A percentile compares a stretch with the other conserved stretches of the same genome.
These are phyloP conservation scores for Russula sp. DNA, from an alignment of 768 basidiomycete species.

Conservation along the genomic window DNA sequence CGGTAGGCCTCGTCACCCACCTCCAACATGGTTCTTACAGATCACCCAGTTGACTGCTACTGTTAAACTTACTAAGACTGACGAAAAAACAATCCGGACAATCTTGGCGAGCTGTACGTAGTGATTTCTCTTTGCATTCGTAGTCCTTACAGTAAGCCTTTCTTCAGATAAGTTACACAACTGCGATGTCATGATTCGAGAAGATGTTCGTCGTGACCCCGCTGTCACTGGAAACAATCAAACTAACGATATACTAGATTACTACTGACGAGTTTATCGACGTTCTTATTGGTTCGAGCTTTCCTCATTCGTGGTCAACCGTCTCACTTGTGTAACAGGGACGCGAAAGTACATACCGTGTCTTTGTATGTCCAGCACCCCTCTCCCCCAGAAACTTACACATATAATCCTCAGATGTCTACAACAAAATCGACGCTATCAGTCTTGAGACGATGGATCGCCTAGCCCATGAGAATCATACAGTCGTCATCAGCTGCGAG, in stretches of 20 bases:
- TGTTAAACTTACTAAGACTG: slow-evolving; percentile 88
- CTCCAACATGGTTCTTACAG: slow-evolving; percentile 6
- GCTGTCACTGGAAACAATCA: slow-evolving; percentile 6
- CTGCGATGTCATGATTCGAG: slow-evolving; percentile 97
- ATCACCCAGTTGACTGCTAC: slow-evolving; percentile 67
- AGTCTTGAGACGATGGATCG: slow-evolving; percentile 79
- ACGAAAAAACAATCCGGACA: slow-evolving; percentile 90
- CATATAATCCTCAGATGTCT: slow-evolving; percentile 55
- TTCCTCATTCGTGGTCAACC: neutral
- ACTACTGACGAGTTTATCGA: slow-evolving; percentile 97
- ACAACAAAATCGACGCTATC: slow-evolving; percentile 94
- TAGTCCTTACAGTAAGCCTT: neutral
- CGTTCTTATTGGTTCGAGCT: slow-evolving; percentile 73
- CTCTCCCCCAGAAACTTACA: neutral
- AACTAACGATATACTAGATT: slow-evolving; percentile 45
- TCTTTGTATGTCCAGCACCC: slow-evolving; percentile 50
- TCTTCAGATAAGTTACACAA: slow-evolving; percentile 77
- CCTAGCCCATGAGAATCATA: slow-evolving; percentile 70
- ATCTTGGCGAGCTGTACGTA: slow-evolving; percentile 81
- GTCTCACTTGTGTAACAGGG: slow-evolving; percentile 35
- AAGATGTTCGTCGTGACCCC: slow-evolving; percentile 59
- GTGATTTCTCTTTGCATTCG: neutral
- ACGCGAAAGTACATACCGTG: slow-evolving; percentile 94
- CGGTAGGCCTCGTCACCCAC: slow-evolving; percentile 35
- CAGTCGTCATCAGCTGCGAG: slow-evolving; percentile 96